phyloP scores from a whole-genome alignment of 129 eudicot species.

The sunflower (Helianthus annuus) region HanXRQr2.0-SUNRISE NC_035435.2:154710900-154711399 shows the following conservation, averaged over 20 bases:
- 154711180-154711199: background rate
- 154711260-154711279: conserved; percentile 1
- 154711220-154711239: conserved; percentile 1
- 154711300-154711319: background rate
- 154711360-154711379: background rate
- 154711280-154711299: background rate
- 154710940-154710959: background rate
- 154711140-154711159: conserved; percentile 3
- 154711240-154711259: conserved; percentile 9
- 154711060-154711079: background rate
- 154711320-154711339: conserved; percentile 10
- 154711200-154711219: conserved; percentile 11
- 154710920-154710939: background rate
- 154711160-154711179: conserved; percentile 11
- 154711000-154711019: conserved; percentile 15
- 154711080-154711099: conserved; percentile 8
- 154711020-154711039: conserved; percentile 10
- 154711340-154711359: conserved; percentile 8
- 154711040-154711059: conserved; percentile 6
- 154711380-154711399: conserved; percentile 7
- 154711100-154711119: conserved; percentile 8
- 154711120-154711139: conserved; percentile 13
- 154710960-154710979: background rate
- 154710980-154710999: background rate
- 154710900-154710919: background rate